These are phyloP conservation scores for Aegilops umbellulata DNA, from an alignment of 176 grass and related monocot genomes.

Conservation along the genomic window DNA sequence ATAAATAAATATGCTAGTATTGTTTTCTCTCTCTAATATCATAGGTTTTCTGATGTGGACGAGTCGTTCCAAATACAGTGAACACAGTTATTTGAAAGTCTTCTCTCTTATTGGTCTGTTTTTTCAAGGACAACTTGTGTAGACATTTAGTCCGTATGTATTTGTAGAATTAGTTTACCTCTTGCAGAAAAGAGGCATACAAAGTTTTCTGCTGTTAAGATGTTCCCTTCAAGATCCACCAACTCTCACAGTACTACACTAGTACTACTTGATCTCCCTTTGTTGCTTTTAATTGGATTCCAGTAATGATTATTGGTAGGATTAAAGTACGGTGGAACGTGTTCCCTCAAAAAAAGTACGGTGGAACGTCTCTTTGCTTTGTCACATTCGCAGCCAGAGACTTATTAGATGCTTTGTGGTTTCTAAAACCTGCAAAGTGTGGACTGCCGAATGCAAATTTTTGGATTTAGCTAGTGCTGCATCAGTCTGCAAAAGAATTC, in stretches of 20 bases:
- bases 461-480: not conserved
- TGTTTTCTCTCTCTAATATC: too few species aligned
- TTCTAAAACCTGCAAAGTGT: conserved; percentile 23
- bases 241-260: not conserved
- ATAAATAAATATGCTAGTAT: too few species aligned
- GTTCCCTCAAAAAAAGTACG: too few species aligned
- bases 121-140: too few species aligned
- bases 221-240: not conserved
- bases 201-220: not conserved
- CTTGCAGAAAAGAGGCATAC: not conserved
- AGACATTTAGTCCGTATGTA: too few species aligned
- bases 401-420: conserved; percentile 8
- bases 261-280: not conserved
- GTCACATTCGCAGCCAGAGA: conserved; percentile 1
- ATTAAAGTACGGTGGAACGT: not conserved
- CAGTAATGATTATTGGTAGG: conserved; percentile 10
- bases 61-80: too few species aligned
- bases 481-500: not conserved
- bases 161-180: not conserved
- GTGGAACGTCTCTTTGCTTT: conserved; percentile 15
- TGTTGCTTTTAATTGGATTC: conserved; percentile 21
- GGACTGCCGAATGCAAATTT: not conserved
- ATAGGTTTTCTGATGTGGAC: too few species aligned
- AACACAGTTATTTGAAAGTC: too few species aligned
- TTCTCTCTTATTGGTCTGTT: too few species aligned